Evolutionary conservation across 2,329 filamentous ascomycete genomes (phyloP).

Genomic region (Xylariaceae sp.): DNA sequence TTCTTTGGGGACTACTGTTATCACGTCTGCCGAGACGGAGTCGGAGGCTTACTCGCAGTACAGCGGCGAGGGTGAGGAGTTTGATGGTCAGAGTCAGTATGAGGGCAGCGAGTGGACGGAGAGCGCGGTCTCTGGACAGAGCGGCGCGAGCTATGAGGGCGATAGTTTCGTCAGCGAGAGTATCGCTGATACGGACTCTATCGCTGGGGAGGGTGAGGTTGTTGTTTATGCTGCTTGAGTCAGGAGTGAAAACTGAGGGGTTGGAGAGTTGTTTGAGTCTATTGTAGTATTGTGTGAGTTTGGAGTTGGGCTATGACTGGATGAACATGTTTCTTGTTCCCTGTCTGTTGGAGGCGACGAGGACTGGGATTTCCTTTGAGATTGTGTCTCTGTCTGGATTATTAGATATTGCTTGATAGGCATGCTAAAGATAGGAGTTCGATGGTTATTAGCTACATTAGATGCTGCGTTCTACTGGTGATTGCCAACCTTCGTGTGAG

Average conservation of each 20-base stretch:
- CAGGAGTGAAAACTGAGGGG: background rate
- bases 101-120: conserved; percentile 48
- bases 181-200: conserved; percentile 28
- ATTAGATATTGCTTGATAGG: too few species aligned
- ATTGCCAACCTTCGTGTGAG: too few species aligned
- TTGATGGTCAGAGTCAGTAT: conserved; percentile 24
- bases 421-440: too few species aligned
- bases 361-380: too few species aligned
- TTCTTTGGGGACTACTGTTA: conserved; percentile 42
- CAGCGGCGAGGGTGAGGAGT: conserved; percentile 18
- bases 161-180: conserved; percentile 28
- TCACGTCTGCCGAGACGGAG: conserved; percentile 30
- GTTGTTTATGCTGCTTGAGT: conserved; percentile 32
- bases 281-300: too few species aligned
- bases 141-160: conserved; percentile 11
- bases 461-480: too few species aligned
- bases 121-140: conserved; percentile 33
- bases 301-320: too few species aligned
- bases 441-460: too few species aligned
- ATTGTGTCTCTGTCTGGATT: too few species aligned
- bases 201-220: conserved; percentile 32
- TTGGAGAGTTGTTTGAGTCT: too few species aligned
- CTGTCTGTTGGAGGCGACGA: too few species aligned
- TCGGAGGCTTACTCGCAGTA: conserved; percentile 14
- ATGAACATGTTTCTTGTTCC: too few species aligned